These are phyloP conservation scores for Fonsecaea monophora DNA, from an alignment of 2,329 filamentous ascomycete species.

Conservation along the genomic window DNA sequence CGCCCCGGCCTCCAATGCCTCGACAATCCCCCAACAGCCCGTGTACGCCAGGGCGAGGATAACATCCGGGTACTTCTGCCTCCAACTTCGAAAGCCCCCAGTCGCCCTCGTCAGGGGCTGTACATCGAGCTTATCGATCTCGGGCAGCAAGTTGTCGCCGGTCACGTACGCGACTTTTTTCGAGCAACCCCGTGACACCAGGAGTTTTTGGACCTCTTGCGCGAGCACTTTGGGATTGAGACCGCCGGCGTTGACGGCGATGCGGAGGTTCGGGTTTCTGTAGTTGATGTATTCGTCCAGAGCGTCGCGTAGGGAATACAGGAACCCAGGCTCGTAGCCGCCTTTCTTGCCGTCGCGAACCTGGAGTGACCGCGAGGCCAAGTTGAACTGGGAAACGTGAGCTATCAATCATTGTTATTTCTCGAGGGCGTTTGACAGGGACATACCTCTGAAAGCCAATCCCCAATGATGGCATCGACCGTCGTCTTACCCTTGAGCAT, in stretches of 20 bases:
- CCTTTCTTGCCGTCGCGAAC: constrained; percentile 22
- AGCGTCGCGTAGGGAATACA: constrained; percentile 8
- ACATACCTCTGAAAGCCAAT: constrained; percentile 46
- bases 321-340: constrained; percentile 20
- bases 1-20: constrained; percentile 41
- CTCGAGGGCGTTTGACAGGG: no score
- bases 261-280: constrained; percentile 10
- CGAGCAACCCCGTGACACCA: neutral
- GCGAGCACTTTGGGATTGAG: constrained; percentile 21
- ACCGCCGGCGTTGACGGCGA: constrained; percentile 34
- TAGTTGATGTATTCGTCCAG: constrained; percentile 14
- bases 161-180: neutral
- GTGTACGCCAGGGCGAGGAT: constrained; percentile 60
- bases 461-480: constrained; percentile 40
- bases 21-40: constrained; percentile 52
- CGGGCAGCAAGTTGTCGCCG: neutral
- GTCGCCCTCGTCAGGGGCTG: constrained; percentile 14
- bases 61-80: constrained; percentile 34
- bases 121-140: neutral
- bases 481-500: neutral
- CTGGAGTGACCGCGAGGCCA: constrained; percentile 8
- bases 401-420: no score
- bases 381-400: constrained; percentile 8
- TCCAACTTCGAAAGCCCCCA: constrained; percentile 11
- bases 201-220: constrained; percentile 17